Conservation (phyloP, 208 protist genomes). For the Leptomonas seymouri region DNA sequence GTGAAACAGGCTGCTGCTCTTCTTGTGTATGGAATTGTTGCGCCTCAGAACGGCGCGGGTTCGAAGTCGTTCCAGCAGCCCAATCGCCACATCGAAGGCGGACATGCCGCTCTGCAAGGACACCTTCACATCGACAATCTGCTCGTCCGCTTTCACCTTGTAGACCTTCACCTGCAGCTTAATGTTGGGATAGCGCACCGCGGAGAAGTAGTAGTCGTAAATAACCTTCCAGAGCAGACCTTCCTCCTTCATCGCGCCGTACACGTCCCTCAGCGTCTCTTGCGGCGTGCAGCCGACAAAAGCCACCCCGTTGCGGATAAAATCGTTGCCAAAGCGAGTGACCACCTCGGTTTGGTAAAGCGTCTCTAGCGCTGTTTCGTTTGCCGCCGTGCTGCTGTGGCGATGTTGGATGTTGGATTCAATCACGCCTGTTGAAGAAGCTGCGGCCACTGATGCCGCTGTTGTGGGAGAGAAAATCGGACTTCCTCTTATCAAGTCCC, state of each 20-base stretch:
- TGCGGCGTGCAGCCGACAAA: slow-evolving; percentile 43
- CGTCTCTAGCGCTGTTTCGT: slow-evolving; percentile 43
- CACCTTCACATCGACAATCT: slow-evolving; percentile 81
- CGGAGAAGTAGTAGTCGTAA: slow-evolving; percentile 76
- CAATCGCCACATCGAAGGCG: slow-evolving; percentile 51
- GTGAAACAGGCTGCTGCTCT: slow-evolving; percentile 12
- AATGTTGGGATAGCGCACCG: slow-evolving; percentile 68
- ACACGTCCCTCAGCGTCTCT: slow-evolving; percentile 54
- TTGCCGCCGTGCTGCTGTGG: background rate
- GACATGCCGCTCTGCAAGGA: slow-evolving; percentile 77
- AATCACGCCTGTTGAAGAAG: slow-evolving; percentile 1
- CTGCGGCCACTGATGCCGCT: background rate
- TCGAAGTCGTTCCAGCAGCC: slow-evolving; percentile 72
- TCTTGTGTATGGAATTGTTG: slow-evolving; percentile 18
- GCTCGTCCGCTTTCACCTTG: slow-evolving; percentile 56
- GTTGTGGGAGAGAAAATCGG: slow-evolving; percentile 1
- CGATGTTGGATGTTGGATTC: slow-evolving; percentile 9
- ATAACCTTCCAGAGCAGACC: slow-evolving; percentile 78
- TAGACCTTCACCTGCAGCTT: slow-evolving; percentile 88
- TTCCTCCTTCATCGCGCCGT: slow-evolving; percentile 72
- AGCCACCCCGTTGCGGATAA: slow-evolving; percentile 80
- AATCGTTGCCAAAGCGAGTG: slow-evolving; percentile 80
- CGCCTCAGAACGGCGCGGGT: slow-evolving; percentile 37
- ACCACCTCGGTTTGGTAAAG: slow-evolving; percentile 59
- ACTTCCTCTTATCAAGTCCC: background rate